phyloP scores from a whole-genome alignment of 768 basidiomycete genomes.

The Antrodiella citrinella region DNA sequence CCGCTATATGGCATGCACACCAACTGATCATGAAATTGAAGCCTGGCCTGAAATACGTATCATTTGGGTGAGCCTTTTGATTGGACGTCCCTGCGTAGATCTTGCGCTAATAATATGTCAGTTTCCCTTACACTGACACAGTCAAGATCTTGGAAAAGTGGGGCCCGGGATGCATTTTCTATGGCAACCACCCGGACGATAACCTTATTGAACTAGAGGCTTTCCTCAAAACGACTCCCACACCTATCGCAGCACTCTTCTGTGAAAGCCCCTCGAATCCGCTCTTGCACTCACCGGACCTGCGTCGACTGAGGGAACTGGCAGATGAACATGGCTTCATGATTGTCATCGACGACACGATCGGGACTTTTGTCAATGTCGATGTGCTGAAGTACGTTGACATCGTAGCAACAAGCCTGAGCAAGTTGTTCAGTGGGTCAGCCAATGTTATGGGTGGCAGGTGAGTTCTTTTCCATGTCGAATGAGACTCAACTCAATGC shows the following conservation, averaged over 20 bases:
- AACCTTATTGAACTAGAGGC: conserved; percentile 25
- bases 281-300: conserved; percentile 37
- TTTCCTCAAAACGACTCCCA: conserved; percentile 21
- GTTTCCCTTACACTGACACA: conserved; percentile 46
- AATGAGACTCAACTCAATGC: not conserved
- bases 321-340: conserved; percentile 40
- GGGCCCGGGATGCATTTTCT: conserved; percentile 42
- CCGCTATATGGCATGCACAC: conserved; percentile 43
- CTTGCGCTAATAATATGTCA: conserved; percentile 10
- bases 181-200: conserved; percentile 35
- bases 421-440: conserved; percentile 47
- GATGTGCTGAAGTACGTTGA: conserved; percentile 39
- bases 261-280: conserved; percentile 50
- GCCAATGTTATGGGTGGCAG: conserved; percentile 49
- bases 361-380: conserved; percentile 44
- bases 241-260: conserved; percentile 36
- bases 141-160: conserved; percentile 43
- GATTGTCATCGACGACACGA: conserved; percentile 46
- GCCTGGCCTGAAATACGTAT: conserved; percentile 31
- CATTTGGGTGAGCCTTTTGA: conserved; percentile 34
- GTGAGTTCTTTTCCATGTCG: conserved; percentile 23
- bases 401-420: conserved; percentile 41
- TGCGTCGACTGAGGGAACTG: conserved; percentile 31
- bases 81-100: too few species aligned
- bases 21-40: conserved; percentile 27